Evolutionary conservation across 179 eudicot species (phyloP), one percentile per base, ranked within the genome.

Genomic region (Silene vulgaris): DNA sequence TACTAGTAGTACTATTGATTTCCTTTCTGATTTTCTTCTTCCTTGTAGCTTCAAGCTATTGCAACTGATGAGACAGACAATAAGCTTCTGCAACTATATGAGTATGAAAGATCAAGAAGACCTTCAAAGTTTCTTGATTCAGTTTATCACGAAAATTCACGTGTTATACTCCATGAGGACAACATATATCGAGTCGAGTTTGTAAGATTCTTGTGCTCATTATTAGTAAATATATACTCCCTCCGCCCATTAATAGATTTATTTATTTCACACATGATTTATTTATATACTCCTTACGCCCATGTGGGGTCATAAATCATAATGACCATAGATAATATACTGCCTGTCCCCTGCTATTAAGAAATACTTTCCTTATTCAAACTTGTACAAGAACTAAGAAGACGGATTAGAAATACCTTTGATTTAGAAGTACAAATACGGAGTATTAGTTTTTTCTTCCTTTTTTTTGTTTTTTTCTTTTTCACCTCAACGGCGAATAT

Each of bases 131-230:
- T 77, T 83, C 79, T 80, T 79, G 97, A 95, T 87, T 87, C 91
- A n/a, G 97, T 89, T 52, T 95, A 95, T 85, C 87, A 89, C 79
- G 97, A 92, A 71, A 92, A 95, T 82, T 89, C 90, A 54, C 96
- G 91, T 72, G 95, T 95, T 77, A 80, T 92, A 75, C 90, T 92
- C 32, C 92, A 92, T 71, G 96, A 92, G 56, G 97, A 92, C 86
- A 92, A 88, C 79, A 84, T 91, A 70, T 92, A 87, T 82, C 88
- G 97, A 76, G 72, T 92, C 45, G 89, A 92, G 80, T 87, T 86
- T 86, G 97, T 92, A 90, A 81, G 97, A 84, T 71, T 74, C 70
- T 69, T 30, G 32, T 74, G 54, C 62, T 73, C 60, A 8, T 65
- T 21, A 75, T 8, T 20, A 72, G 8, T 43, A 30, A 13, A 40